Evolutionary conservation across 106 monocot genomes (phyloP), one percentile per base, ranked within the genome.

Genomic region (Platanthera guangdongensis): DNA sequence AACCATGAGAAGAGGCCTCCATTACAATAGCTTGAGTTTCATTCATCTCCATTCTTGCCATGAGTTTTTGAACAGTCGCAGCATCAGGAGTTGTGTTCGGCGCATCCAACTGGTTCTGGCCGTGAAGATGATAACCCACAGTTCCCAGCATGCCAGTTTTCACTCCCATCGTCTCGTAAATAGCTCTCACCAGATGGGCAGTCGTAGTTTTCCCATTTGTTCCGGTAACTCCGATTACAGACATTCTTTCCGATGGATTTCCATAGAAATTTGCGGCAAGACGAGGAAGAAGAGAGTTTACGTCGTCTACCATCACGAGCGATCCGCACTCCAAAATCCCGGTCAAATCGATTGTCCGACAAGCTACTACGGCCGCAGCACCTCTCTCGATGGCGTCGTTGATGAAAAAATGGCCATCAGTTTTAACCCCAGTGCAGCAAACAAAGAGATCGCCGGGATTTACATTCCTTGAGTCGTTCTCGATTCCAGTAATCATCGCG

Each of bases 191-290:
- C 72, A 81, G 64, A 49, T 81, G 72, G 16, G 77, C 30, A 4
- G 81, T 81, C 10, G 76, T 81, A 9, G 81, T 81, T 39, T 81
- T 81, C 7, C 81, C 81, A 51, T 81, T 81, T 55, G 81, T 81
- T 70, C 81, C 81, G 8, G 81, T 81, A 22, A 81, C 62, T 3
- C 81, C 81, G 5, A 81, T 51, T 5, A 81, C 77, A 70, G 81
- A 60, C 81, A 77, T 81, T 47, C 48, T 59, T 54, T 60, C 72
- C 6, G 81, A 81, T 25, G 81, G 81, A 28, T 81, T 76, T 10
- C 51, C 49, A 47, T 77, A 81, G 62, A 81, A 81, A 63, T 50
- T 77, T 18, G 81, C 81, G 6, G 81, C 81, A 48, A 81, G 65
- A 12, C 8, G 8, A 39, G 81, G 72, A 50, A 81, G 76, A 50